Percentiles rank a stretch among this genome's conserved stretches.
Evolutionary conservation across 1,284 basidiomycete genomes (phyloP).

Genomic region (Anthracocystis setariae): DNA sequence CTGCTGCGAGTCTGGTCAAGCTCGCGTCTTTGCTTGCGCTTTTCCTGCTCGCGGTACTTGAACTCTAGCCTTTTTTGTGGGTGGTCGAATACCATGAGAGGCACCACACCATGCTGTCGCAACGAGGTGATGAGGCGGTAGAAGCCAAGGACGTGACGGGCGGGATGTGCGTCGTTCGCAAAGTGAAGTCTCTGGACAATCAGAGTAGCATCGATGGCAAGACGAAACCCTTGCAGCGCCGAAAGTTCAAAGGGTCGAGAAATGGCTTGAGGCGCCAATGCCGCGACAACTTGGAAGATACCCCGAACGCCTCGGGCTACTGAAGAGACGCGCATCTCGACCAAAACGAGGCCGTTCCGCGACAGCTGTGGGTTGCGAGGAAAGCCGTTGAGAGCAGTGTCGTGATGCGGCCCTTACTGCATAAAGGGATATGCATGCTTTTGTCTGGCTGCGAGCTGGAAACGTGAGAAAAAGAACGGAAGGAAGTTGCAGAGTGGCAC

Average conservation of each 20-base stretch:
- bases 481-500: too few species aligned
- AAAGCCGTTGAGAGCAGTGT: too few species aligned
- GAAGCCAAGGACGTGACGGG: conserved; percentile 59
- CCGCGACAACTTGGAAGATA: conserved; percentile 52
- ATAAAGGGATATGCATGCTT: not conserved
- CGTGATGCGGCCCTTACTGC: too few species aligned
- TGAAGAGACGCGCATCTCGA: conserved; percentile 25
- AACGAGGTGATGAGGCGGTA: conserved; percentile 52
- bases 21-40: conserved; percentile 44
- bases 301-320: conserved; percentile 37
- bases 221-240: conserved; percentile 31
- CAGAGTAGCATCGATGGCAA: conserved; percentile 60
- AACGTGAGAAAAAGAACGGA: too few species aligned
- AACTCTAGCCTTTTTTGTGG: conserved; percentile 47
- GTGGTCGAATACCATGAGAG: conserved; percentile 62
- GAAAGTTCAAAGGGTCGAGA: conserved; percentile 35
- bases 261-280: conserved; percentile 28
- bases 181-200: conserved; percentile 52
- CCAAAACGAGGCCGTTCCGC: too few species aligned
- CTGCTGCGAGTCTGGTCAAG: conserved; percentile 39
- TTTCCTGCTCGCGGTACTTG: conserved; percentile 54
- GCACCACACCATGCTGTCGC: conserved; percentile 37
- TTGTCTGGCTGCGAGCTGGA: too few species aligned
- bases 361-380: too few species aligned
- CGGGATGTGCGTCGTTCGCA: conserved; percentile 46